Evolutionary conservation across 2,329 filamentous ascomycete genomes (phyloP), one percentile per base, ranked within the genome.

Genomic region (Capronia americana): DNA sequence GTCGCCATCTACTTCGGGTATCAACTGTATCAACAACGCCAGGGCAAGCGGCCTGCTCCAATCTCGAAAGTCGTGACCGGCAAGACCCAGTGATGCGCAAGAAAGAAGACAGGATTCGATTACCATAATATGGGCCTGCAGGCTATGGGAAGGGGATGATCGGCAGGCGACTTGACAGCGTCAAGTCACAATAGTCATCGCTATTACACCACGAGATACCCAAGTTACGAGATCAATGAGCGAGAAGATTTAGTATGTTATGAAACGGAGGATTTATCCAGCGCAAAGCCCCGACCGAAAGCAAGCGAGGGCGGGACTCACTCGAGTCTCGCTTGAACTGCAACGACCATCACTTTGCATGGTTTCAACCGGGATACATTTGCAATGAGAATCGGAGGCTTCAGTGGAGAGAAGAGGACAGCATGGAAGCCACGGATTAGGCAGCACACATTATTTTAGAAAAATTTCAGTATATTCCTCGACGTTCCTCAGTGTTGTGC

Each of bases 31-130:
- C 69, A 70, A 32, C 66, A 70, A 59, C 69, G 69, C 24, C 69
- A 70, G 53, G 69, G 69, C 26, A 70, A 62, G 10, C 66, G 65
- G 28, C 66, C 69, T 12, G 68, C 68, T 50, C 68, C 68, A 17
- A 61, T 70, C 24, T 70, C 68, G 44, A 61, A 60, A 46, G 63
- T 41, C 2, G 65, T 50, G n/a, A 63, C 65, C n/a, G 64, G 64
- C 38, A 70, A 67, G 57, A 67, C 63, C 10, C 54, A 63, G 30
- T 66, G 54, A 61, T 41, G n/a, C 55, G 54, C 32, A 26, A 55
- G 3, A 26, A 55, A n/a, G 28, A 55, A n/a, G 28, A 30, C 28
- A 11, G 28, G 11, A 7, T 11, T 7, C 5, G 17, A 34, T 17
- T 1, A 8, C 48, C 28, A 28, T 17, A 17, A 12, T 0, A 51